Evolutionary conservation across 371 early-diverging fungal species (phyloP).

Genomic region (Fennellomyces sp.): DNA sequence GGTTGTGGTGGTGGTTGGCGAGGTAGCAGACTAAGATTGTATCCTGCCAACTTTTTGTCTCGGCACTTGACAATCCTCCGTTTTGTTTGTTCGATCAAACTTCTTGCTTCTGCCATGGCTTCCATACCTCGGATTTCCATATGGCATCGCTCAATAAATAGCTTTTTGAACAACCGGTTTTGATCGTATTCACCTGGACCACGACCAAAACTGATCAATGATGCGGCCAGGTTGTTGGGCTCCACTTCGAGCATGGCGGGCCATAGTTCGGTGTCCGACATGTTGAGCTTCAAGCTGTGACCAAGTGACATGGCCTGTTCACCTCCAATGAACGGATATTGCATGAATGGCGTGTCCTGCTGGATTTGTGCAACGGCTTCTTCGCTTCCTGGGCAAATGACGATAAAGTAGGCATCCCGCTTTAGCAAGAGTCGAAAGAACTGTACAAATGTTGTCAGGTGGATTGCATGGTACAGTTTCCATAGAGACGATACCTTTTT

Average conservation of each 20-base stretch:
- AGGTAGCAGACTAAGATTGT: not conserved
- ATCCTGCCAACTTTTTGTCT: conserved; percentile 16
- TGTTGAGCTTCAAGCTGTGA: conserved; percentile 27
- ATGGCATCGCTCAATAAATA: conserved; percentile 20
- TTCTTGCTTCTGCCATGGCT: conserved; percentile 15
- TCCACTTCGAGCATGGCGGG: conserved; percentile 35
- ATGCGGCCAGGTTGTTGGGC: conserved; percentile 16
- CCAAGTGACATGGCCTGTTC: conserved; percentile 32
- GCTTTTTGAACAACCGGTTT: conserved; percentile 18
- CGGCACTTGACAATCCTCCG: conserved; percentile 31
- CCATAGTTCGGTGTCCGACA: conserved; percentile 36
- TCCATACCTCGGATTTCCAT: conserved; percentile 24
- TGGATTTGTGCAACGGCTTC: conserved; percentile 29
- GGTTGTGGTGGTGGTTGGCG: not conserved
- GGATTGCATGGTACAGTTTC: not conserved
- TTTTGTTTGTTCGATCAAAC: conserved; percentile 26
- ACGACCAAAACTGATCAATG: conserved; percentile 33
- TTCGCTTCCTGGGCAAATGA: conserved; percentile 42
- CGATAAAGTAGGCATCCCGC: conserved; percentile 43
- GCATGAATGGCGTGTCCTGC: conserved; percentile 23
- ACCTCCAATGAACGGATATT: conserved; percentile 42
- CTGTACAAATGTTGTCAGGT: conserved; percentile 16
- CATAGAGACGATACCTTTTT: conserved; percentile 31
- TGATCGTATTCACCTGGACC: conserved; percentile 35
- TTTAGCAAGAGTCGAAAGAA: conserved; percentile 33